Percentiles rank a stretch among this genome's conserved stretches.
These are phyloP conservation scores for Geranomyces michiganensis DNA, from an alignment of 192 early-diverging fungal species.

Conservation along the genomic window DNA sequence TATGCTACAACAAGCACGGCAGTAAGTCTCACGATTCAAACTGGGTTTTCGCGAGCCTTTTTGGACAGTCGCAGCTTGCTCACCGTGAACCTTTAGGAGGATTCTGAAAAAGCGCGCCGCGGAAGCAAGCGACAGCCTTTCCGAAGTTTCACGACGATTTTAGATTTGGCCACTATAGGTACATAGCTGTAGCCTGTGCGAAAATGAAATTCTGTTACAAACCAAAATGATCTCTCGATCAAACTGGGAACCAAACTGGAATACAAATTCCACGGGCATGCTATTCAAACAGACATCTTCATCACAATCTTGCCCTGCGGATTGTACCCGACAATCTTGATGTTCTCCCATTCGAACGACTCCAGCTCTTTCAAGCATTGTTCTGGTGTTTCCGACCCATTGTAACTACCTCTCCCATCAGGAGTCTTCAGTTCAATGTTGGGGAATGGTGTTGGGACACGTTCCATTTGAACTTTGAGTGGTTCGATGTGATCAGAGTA, in stretches of 20 bases:
- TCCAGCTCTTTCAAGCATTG: conserved; percentile 45
- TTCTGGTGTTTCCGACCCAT: conserved; percentile 11
- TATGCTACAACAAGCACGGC: conserved; percentile 72
- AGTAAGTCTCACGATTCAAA: conserved; percentile 53
- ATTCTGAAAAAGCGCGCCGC: neutral
- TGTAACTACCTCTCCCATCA: conserved; percentile 48
- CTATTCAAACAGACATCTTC: conserved; percentile 85
- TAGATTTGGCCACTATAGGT: no score
- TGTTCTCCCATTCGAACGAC: conserved; percentile 77
- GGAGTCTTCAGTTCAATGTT: conserved; percentile 66
- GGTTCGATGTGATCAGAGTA: conserved; percentile 91
- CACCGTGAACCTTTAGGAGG: neutral
- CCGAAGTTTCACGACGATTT: no score
- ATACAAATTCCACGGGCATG: no score
- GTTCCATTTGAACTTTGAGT: conserved; percentile 73
- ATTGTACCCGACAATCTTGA: conserved; percentile 79
- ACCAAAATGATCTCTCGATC: no score
- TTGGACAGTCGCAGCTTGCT: neutral
- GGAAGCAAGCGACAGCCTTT: neutral
- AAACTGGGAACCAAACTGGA: no score
- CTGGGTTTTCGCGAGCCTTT: neutral
- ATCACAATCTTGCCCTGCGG: conserved; percentile 88
- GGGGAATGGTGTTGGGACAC: conserved; percentile 83
- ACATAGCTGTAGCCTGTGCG: no score
- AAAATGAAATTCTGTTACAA: no score